phyloP scores from a whole-genome alignment of 177 flowering plant species.

The Telopea speciosissima region DNA sequence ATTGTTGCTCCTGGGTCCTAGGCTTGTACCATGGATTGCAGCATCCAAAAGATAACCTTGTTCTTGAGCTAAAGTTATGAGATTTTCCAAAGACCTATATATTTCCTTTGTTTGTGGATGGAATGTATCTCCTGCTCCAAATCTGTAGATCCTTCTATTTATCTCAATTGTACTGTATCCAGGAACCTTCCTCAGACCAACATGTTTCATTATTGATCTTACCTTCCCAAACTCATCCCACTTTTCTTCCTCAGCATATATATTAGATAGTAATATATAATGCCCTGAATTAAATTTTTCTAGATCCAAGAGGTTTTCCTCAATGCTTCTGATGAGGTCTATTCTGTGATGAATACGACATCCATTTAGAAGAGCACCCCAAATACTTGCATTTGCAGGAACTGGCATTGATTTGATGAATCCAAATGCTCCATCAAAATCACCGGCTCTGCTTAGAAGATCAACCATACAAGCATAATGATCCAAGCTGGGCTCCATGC shows the following conservation, averaged over 20 bases:
- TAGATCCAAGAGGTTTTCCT: conserved; percentile 31
- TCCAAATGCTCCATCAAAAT: conserved; percentile 45
- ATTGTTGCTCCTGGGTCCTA: conserved; percentile 2
- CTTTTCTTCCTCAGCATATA: conserved; percentile 63
- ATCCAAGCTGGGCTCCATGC: conserved; percentile 41
- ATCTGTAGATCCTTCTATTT: conserved; percentile 27
- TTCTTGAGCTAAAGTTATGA: conserved; percentile 17
- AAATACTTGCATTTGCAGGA: conserved; percentile 47
- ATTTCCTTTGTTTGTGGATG: conserved; percentile 27
- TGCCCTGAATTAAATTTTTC: conserved; percentile 51
- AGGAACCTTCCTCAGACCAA: conserved; percentile 48
- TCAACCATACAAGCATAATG: conserved; percentile 71
- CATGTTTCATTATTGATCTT: conserved; percentile 45
- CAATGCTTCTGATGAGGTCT: conserved; percentile 42
- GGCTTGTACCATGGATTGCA: neutral
- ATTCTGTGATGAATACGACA: conserved; percentile 55
- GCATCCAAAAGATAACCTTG: conserved; percentile 16
- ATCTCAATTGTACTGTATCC: conserved; percentile 56
- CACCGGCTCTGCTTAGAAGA: conserved; percentile 74
- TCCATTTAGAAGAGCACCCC: conserved; percentile 74
- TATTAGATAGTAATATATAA: conserved; percentile 49
- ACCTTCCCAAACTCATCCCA: conserved; percentile 45
- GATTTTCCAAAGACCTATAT: conserved; percentile 21
- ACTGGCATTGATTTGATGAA: conserved; percentile 48
- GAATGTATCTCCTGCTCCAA: conserved; percentile 35